phyloP scores from a whole-genome alignment of 495 filamentous ascomycete species.

The Penicillium lividum region DNA sequence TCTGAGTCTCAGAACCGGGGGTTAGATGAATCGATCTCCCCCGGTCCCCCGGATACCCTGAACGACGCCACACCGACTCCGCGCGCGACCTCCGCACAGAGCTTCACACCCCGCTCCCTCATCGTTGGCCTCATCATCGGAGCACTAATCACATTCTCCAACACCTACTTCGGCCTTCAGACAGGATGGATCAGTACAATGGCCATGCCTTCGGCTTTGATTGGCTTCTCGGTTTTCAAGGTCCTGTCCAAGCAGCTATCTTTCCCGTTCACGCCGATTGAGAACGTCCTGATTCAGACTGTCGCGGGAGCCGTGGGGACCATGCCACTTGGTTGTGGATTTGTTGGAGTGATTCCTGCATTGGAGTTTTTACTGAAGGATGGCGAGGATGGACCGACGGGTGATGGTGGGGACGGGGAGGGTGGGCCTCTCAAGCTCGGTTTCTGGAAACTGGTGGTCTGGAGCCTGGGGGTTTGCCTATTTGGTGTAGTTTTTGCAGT shows the following conservation, averaged over 20 bases:
- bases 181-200: slow-evolving; percentile 88
- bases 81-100: slow-evolving; percentile 36
- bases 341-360: slow-evolving; percentile 91
- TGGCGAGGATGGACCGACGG: slow-evolving; percentile 59
- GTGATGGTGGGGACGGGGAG: slow-evolving; percentile 56
- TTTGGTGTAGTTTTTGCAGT: slow-evolving; percentile 98
- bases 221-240: slow-evolving; percentile 97
- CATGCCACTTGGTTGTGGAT: slow-evolving; percentile 95
- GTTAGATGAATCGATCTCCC: slow-evolving; percentile 14
- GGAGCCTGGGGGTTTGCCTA: slow-evolving; percentile 88
- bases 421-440: slow-evolving; percentile 72
- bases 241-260: slow-evolving; percentile 66
- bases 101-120: slow-evolving; percentile 82
- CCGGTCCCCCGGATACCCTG: slow-evolving; percentile 5
- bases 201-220: slow-evolving; percentile 90
- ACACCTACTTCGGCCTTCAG: slow-evolving; percentile 97
- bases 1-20: slow-evolving; percentile 11
- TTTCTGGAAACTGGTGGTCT: slow-evolving; percentile 76
- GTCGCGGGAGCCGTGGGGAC: slow-evolving; percentile 94
- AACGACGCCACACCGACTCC: slow-evolving; percentile 4
- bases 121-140: slow-evolving; percentile 81
- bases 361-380: slow-evolving; percentile 79
- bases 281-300: slow-evolving; percentile 97
- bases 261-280: slow-evolving; percentile 86
- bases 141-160: slow-evolving; percentile 87